These are phyloP conservation scores for Fraxinus cuspidata DNA, from an alignment of 257 asterid species.

Conservation along the genomic window DNA sequence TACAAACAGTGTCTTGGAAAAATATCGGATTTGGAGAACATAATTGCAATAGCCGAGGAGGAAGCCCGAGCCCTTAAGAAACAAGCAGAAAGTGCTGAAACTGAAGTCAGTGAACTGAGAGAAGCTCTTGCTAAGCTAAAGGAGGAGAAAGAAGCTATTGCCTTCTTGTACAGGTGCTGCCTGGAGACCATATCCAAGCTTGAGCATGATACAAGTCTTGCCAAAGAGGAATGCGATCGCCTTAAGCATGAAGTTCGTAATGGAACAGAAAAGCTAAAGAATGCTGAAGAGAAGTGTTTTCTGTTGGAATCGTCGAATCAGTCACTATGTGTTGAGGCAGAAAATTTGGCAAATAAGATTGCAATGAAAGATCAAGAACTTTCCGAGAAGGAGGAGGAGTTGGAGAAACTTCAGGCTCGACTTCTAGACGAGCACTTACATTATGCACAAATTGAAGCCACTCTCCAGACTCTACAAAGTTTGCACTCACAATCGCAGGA, in stretches of 20 bases:
- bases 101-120: constrained; percentile 58
- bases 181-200: constrained; percentile 65
- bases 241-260: constrained; percentile 53
- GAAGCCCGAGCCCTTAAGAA: constrained; percentile 46
- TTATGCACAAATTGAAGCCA: constrained; percentile 59
- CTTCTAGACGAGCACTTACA: constrained; percentile 55
- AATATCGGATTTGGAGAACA: constrained; percentile 57
- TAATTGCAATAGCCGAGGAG: constrained; percentile 44
- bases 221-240: constrained; percentile 55
- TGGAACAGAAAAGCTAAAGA: constrained; percentile 52
- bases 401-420: constrained; percentile 67
- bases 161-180: constrained; percentile 59
- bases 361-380: constrained; percentile 77
- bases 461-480: constrained; percentile 54
- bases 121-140: constrained; percentile 46
- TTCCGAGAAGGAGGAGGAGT: constrained; percentile 60
- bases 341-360: constrained; percentile 63
- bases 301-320: constrained; percentile 62
- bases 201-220: constrained; percentile 50
- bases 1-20: constrained; percentile 48
- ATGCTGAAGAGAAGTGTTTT: constrained; percentile 57
- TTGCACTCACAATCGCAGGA: constrained; percentile 69
- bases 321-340: constrained; percentile 66
- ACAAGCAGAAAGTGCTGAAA: constrained; percentile 65
- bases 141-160: constrained; percentile 68